Percentiles rank a stretch among this genome's conserved stretches.
Conservation (phyloP, 2,329 filamentous ascomycete species). For the Beauveria caledonica region DNA sequence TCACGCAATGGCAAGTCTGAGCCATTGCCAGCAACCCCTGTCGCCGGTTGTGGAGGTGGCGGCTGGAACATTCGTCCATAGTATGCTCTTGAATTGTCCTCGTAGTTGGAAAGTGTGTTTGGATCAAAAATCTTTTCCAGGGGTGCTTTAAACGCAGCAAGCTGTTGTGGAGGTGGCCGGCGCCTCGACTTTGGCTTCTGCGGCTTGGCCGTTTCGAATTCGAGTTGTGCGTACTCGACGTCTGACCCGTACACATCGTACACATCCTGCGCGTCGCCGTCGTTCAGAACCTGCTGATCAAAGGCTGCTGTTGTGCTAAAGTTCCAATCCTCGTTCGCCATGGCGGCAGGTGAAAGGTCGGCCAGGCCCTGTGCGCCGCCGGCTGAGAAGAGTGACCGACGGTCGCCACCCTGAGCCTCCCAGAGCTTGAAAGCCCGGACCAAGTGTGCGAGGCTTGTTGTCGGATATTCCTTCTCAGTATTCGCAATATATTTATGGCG, state of each 20-base stretch:
- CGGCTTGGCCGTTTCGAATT: conserved; percentile 42
- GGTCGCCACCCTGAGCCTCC: conserved; percentile 65
- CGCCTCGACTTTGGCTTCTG: conserved; percentile 44
- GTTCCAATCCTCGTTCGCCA: conserved; percentile 56
- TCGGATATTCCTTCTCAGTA: conserved; percentile 55
- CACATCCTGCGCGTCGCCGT: conserved; percentile 48
- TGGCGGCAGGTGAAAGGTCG: conserved; percentile 34
- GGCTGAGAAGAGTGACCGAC: conserved; percentile 54
- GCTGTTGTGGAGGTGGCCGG: conserved; percentile 48
- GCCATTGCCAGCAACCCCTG: conserved; percentile 15
- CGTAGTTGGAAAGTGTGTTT: conserved; percentile 56
- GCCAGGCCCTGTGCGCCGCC: conserved; percentile 49
- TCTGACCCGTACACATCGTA: conserved; percentile 52
- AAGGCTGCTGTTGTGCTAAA: conserved; percentile 60
- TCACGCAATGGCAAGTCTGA: conserved; percentile 54
- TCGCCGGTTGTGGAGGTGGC: conserved; percentile 19
- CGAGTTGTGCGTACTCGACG: conserved; percentile 41
- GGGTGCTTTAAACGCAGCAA: conserved; percentile 49
- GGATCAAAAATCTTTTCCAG: conserved; percentile 59
- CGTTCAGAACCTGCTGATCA: conserved; percentile 47
- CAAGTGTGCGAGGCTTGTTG: conserved; percentile 52
- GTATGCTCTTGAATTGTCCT: conserved; percentile 54
- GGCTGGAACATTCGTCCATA: conserved; percentile 41
- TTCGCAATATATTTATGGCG: conserved; percentile 60
- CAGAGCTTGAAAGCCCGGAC: conserved; percentile 67